These are phyloP conservation scores for Graphilbum sp. DNA, from an alignment of 2,329 filamentous ascomycete species.

Conservation along the genomic window DNA sequence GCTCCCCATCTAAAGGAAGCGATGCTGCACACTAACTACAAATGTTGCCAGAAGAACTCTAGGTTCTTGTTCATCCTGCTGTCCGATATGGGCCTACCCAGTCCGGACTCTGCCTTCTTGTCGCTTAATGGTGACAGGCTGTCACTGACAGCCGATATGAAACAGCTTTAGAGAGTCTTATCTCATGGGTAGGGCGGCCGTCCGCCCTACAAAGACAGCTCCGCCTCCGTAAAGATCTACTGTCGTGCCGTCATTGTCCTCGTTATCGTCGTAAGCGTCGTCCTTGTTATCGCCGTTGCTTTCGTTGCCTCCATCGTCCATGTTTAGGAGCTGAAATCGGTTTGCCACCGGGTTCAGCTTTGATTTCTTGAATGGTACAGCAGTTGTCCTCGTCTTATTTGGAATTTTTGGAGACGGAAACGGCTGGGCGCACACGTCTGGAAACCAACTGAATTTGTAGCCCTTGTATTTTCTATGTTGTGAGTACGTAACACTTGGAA, in stretches of 20 bases:
- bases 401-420: not conserved
- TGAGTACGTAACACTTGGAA: too few species aligned
- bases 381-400: slow-evolving; percentile 7
- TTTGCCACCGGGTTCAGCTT: slow-evolving; percentile 29
- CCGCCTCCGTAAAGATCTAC: slow-evolving; percentile 10
- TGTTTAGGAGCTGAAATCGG: slow-evolving; percentile 42
- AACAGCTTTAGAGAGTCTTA: too few species aligned
- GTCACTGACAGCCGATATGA: too few species aligned
- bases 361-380: slow-evolving; percentile 10
- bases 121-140: too few species aligned
- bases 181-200: too few species aligned
- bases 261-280: not conserved
- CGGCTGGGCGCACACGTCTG: slow-evolving; percentile 55
- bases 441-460: slow-evolving; percentile 52
- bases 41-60: too few species aligned
- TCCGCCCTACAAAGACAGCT: slow-evolving; percentile 10
- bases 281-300: slow-evolving; percentile 14
- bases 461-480: slow-evolving; percentile 46
- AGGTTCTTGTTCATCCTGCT: too few species aligned
- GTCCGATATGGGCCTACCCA: too few species aligned
- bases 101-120: too few species aligned
- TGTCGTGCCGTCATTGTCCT: slow-evolving; percentile 2
- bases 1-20: too few species aligned
- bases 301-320: slow-evolving; percentile 27
- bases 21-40: too few species aligned